phyloP scores from a whole-genome alignment of 192 early-diverging fungal species.

The Coemansia sp. region DNA sequence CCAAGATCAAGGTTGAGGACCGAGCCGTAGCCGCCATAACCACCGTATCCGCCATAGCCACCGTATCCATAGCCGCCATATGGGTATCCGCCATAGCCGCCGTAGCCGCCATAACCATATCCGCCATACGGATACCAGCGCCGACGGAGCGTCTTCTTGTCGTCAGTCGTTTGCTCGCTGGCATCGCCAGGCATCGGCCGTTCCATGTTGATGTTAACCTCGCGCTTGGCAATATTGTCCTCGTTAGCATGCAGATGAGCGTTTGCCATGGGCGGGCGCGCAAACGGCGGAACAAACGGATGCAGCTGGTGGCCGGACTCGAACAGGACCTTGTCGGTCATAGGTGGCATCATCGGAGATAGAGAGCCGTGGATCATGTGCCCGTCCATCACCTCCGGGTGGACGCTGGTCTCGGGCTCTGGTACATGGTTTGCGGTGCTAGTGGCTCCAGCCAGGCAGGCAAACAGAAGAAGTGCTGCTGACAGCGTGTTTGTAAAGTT shows the following conservation, averaged over 20 bases:
- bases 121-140: constrained; percentile 14
- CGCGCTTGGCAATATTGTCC: neutral
- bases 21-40: neutral
- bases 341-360: neutral
- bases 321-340: neutral
- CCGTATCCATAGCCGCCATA: constrained; percentile 1
- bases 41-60: constrained; percentile 4
- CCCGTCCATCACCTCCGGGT: neutral
- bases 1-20: constrained; percentile 9
- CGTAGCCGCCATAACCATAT: neutral
- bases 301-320: neutral
- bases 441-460: neutral
- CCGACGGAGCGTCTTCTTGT: neutral
- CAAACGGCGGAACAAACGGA: neutral
- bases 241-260: neutral
- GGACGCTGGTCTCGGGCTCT: neutral
- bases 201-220: neutral
- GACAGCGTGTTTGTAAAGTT: neutral
- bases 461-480: neutral
- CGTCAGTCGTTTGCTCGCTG: neutral
- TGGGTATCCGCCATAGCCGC: constrained; percentile 1
- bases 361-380: too few relatives aligned
- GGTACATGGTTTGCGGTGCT: neutral
- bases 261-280: neutral
- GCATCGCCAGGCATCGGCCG: neutral